These are phyloP conservation scores for Talaromyces funiculosus DNA, from an alignment of 2,329 filamentous ascomycete species.

Conservation along the genomic window DNA sequence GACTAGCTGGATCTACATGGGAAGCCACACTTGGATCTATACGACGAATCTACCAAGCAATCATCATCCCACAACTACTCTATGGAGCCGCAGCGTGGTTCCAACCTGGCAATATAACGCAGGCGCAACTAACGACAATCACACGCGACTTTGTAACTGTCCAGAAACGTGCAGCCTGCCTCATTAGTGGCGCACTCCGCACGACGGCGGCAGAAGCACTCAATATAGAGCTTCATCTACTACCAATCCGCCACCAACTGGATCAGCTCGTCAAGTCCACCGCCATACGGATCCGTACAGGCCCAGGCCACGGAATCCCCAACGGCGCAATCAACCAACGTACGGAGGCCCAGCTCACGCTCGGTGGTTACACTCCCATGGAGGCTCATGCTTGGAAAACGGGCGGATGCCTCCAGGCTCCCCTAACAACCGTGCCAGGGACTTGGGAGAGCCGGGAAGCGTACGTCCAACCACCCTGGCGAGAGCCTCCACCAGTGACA, in stretches of 20 bases:
- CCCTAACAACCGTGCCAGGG: neutral
- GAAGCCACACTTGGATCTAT: neutral
- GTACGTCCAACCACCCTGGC: conserved; percentile 12
- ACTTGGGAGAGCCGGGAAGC: conserved; percentile 8
- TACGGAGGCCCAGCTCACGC: neutral
- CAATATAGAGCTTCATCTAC: too few relatives aligned
- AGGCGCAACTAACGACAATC: too few relatives aligned
- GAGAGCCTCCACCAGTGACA: conserved; percentile 6
- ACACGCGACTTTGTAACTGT: too few relatives aligned
- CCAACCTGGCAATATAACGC: too few relatives aligned
- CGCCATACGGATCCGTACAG: too few relatives aligned
- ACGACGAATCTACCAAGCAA: neutral
- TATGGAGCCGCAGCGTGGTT: conserved; percentile 7
- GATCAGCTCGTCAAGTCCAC: too few relatives aligned
- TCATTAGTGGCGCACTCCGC: too few relatives aligned
- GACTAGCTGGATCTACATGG: neutral
- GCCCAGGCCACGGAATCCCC: too few relatives aligned
- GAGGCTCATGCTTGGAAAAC: neutral
- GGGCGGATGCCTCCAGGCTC: neutral
- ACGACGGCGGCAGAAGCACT: too few relatives aligned
- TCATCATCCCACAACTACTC: neutral
- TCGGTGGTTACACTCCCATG: conserved; percentile 2
- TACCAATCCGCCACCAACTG: too few relatives aligned
- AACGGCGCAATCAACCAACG: neutral
- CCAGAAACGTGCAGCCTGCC: too few relatives aligned